Base-by-base conservation (phyloP, 2,329 filamentous ascomycete genomes). In the Hypoxylon sp. region DNA sequence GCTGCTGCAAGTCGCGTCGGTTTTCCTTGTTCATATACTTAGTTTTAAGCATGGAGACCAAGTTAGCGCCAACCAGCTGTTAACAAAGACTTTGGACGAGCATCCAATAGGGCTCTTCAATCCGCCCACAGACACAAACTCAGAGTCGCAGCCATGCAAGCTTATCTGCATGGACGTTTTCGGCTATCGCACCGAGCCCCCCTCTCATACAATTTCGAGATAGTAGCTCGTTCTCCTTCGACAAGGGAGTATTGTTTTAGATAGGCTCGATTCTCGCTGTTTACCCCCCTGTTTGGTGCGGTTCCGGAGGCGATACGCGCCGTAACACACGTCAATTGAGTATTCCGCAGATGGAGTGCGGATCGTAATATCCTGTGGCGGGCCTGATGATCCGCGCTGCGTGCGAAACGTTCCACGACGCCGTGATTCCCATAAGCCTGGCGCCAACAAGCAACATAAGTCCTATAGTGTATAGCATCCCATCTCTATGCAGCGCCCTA, bases 91-190 rank as follows among this genome's bases (percentile, higher is more conserved):
- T 54, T 35, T 51, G 33, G 39, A 39, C 17, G 33, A 44, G 39
- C 55, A 48, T 47, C 66, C 57, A 67, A 71, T 67, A 37, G 31
- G 53, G 22, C 26, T 48, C 31, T 37, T 63, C 62, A 65, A 65
- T 67, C 50, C 44, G 19, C 13, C 24, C 57, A 67, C 31, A 69
- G 54, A 60, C 39, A 10, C 63, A 71, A 53, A 63, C 31, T 44
- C 14, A 51, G 31, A 56, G 66, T 67, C 22, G 44, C 56, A 68
- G 44, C 29, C 39, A 70, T 71, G 69, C 69, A 67, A 39, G 69
- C 53, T 70, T 72, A 72, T 68, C 71, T 73, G 69, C 71, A 72
- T 70, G 57, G 59, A 63, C 62, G 62, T 65, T 52, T 68, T 72
- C 65, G 67, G 64, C 60, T 73, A 70, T 68, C 66, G 70, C 64